phyloP scores from a whole-genome alignment of 2,329 filamentous ascomycete species.

The Ramularia endophylla region DNA sequence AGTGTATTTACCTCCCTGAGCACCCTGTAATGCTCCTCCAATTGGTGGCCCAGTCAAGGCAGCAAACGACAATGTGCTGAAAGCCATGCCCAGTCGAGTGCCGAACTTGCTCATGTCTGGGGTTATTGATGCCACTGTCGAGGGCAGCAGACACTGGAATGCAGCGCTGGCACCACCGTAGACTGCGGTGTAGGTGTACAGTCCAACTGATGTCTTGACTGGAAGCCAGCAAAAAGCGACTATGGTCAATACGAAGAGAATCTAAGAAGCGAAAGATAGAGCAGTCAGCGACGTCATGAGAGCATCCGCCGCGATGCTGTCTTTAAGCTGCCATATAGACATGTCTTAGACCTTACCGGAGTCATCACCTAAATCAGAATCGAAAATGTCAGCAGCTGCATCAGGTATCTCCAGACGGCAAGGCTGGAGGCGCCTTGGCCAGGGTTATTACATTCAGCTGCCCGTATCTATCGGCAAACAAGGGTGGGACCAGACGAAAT shows the following conservation, averaged over 20 bases:
- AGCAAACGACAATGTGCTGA: conserved; percentile 40
- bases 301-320: no score
- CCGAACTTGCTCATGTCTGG: conserved; percentile 42
- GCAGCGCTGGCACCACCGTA: conserved; percentile 42
- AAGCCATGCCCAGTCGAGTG: conserved; percentile 44
- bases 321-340: no score
- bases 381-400: no score
- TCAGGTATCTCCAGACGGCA: no score
- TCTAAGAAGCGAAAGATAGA: conserved; percentile 10
- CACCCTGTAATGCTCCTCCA: conserved; percentile 41
- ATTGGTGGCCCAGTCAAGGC: conserved; percentile 43
- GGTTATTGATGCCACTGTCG: conserved; percentile 39
- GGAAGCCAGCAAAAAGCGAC: conserved; percentile 54
- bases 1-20: conserved; percentile 35
- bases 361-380: no score
- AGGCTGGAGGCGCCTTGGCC: no score
- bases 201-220: conserved; percentile 35
- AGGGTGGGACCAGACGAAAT: conserved; percentile 46
- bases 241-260: conserved; percentile 40
- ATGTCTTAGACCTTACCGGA: conserved; percentile 22
- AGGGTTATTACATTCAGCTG: conserved; percentile 52
- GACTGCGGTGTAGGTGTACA: conserved; percentile 41
- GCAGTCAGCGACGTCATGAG: no score
- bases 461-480: conserved; percentile 51
- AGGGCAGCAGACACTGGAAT: conserved; percentile 42